Evolutionary conservation across 192 early-diverging fungal genomes (phyloP).

Genomic region (Podila clonocystis): DNA sequence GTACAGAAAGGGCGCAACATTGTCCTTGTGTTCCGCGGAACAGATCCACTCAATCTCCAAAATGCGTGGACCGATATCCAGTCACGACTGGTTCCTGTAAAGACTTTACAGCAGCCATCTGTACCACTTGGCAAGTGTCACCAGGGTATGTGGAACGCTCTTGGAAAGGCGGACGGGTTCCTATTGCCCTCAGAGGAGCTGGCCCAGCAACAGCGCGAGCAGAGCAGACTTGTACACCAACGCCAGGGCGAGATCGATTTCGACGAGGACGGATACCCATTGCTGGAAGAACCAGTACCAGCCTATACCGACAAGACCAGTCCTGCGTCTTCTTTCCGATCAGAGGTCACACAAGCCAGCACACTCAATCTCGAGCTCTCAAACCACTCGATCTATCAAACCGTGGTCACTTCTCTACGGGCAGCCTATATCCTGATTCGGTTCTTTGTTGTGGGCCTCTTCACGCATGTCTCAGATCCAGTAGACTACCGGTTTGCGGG

Average conservation of each 20-base stretch:
- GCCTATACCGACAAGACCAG: neutral
- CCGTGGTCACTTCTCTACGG: conserved; percentile 51
- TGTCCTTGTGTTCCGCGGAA: conserved; percentile 63
- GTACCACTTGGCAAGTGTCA: conserved; percentile 59
- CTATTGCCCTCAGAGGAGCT: conserved; percentile 33
- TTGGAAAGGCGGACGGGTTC: conserved; percentile 51
- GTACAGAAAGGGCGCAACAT: conserved; percentile 65
- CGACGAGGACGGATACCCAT: conserved; percentile 3
- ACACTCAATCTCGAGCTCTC: conserved; percentile 57
- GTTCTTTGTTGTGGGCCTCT: conserved; percentile 53
- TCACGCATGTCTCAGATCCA: conserved; percentile 59
- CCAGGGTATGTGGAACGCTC: conserved; percentile 62
- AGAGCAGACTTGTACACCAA: conserved; percentile 19
- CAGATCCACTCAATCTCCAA: conserved; percentile 66
- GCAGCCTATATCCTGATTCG: conserved; percentile 48
- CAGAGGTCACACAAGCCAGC: conserved; percentile 21
- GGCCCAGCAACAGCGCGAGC: conserved; percentile 40
- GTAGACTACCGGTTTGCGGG: conserved; percentile 62
- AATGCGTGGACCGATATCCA: conserved; percentile 65
- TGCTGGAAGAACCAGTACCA: conserved; percentile 7
- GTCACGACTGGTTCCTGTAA: conserved; percentile 33
- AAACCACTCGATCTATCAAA: conserved; percentile 57
- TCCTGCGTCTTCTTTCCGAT: conserved; percentile 42
- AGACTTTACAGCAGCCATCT: conserved; percentile 26
- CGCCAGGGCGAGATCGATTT: conserved; percentile 17